Evolutionary conservation across 768 basidiomycete genomes (phyloP).

Genomic region (Trametes cinnabarina): DNA sequence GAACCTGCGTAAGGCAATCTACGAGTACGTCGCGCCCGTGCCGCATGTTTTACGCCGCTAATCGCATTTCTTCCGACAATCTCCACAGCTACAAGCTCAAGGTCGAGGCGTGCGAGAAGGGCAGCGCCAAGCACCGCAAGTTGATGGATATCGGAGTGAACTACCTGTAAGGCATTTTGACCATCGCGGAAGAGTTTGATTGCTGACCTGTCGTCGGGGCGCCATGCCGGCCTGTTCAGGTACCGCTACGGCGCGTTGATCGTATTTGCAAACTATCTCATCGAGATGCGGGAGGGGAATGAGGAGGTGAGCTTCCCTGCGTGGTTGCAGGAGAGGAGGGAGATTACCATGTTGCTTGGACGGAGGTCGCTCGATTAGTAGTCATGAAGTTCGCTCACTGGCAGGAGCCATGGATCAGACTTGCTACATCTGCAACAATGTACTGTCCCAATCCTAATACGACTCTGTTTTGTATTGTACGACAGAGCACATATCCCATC

Average conservation of each 20-base stretch:
- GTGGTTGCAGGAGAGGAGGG: conserved; percentile 81
- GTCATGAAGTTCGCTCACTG: not conserved
- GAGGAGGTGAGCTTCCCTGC: conserved; percentile 61
- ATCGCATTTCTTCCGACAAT: not conserved
- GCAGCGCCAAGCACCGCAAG: conserved; percentile 73
- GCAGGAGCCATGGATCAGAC: not conserved
- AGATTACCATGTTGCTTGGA: conserved; percentile 73
- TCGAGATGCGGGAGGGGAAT: conserved; percentile 54
- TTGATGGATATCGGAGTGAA: conserved; percentile 78
- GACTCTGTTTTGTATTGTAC: not conserved
- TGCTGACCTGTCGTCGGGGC: conserved; percentile 7
- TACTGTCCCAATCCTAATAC: not conserved
- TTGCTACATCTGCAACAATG: too few species aligned
- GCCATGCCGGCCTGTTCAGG: conserved; percentile 35
- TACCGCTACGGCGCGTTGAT: conserved; percentile 91
- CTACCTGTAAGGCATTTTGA: conserved; percentile 58
- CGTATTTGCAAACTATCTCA: conserved; percentile 91
- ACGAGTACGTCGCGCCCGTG: conserved; percentile 60
- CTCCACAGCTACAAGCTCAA: conserved; percentile 84
- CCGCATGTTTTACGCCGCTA: not conserved
- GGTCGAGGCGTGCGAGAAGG: conserved; percentile 77
- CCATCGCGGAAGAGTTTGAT: conserved; percentile 10
- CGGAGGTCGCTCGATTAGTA: conserved; percentile 64
- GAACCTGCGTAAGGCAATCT: conserved; percentile 92
- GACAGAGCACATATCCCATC: not conserved